Evolutionary conservation across 2,329 filamentous ascomycete species (phyloP), one percentile per base, ranked within the genome.

Genomic region (Herpomyces periplanetae): DNA sequence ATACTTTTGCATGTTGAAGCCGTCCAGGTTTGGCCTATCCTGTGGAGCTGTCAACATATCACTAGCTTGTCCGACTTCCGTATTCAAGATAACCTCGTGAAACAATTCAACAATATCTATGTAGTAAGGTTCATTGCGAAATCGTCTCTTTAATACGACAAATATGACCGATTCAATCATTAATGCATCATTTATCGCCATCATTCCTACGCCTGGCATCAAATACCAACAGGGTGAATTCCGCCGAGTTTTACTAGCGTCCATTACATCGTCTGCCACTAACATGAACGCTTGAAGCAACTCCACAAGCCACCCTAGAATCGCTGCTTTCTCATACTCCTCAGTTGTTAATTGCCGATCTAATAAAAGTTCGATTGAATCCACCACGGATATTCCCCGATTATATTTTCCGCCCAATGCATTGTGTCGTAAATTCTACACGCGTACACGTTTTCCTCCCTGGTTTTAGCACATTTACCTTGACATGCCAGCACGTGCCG

Each of bases 201-300:
- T 53, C 60, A 84, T 73, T 38, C 75, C 75, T 16, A 96, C 73
- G 18, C 62, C 58, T 13, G 66, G 56, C 28, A 69, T 61, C 24
- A 63, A 62, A 46, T 91, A 96, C 80, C 80, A 96, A 49, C 80
- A 96, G 16, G 80, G 73, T 42, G 63, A 56, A 26, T 75, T 73
- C 29, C 80, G 69, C 24, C 80, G 71, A 22, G 80, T 96, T 41
- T 87, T 80, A 39, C 65, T 84, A 31, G 52, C 44, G 45, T 96
- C 80, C 80, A 96, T 96, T 34, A 96, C 88, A 41, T 96, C 80
- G 44, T 96, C 80, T 17, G 68, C 71, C 27, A 96, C 80, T 23
- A 96, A 58, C 56, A 96, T 91, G 51, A 88, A 91, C 28, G 80
- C 75, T 46, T 96, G 80, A 13, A 96, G 63, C 19, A 96, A 57